A percentile compares a stretch with the other conserved stretches of the same genome.
Conservation (phyloP, 208 protist species). For the Crithidia bombi region DNA sequence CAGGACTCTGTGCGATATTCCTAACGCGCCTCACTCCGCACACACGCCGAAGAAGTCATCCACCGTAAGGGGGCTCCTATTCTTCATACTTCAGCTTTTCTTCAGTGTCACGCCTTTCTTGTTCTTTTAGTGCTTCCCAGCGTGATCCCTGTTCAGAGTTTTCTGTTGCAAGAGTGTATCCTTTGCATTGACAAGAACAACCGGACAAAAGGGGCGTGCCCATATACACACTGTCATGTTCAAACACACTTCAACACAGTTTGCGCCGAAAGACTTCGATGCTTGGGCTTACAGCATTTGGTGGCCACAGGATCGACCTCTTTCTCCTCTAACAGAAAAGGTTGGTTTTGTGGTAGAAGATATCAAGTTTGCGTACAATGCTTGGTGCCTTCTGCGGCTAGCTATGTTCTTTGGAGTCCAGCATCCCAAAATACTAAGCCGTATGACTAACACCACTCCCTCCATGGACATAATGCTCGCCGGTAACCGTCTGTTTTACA, state of each 20-base stretch:
- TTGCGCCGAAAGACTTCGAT: slow-evolving; percentile 71
- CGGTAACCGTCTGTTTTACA: slow-evolving; percentile 79
- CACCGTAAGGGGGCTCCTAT: too few relatives aligned
- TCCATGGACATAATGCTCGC: slow-evolving; percentile 74
- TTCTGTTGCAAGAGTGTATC: not conserved
- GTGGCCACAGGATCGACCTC: slow-evolving; percentile 49
- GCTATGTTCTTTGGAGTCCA: slow-evolving; percentile 72
- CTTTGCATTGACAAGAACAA: not conserved
- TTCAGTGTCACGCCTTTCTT: too few relatives aligned
- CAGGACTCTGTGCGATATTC: too few relatives aligned
- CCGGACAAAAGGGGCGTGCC: not conserved
- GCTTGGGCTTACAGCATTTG: slow-evolving; percentile 77
- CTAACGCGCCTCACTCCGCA: too few relatives aligned
- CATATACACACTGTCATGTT: not conserved
- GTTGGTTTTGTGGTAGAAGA: slow-evolving; percentile 73
- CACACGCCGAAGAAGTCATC: too few relatives aligned
- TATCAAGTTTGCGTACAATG: slow-evolving; percentile 90
- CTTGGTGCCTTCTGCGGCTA: slow-evolving; percentile 78
- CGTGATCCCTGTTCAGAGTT: too few relatives aligned
- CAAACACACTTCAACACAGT: not conserved
- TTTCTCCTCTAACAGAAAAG: slow-evolving; percentile 42
- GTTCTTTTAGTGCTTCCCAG: too few relatives aligned
- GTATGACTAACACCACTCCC: slow-evolving; percentile 52
- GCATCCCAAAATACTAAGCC: slow-evolving; percentile 72
- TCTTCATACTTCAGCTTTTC: too few relatives aligned